These are phyloP conservation scores for Selaginella moellendorffii DNA, from an alignment of 75 land plant species.

Conservation along the genomic window DNA sequence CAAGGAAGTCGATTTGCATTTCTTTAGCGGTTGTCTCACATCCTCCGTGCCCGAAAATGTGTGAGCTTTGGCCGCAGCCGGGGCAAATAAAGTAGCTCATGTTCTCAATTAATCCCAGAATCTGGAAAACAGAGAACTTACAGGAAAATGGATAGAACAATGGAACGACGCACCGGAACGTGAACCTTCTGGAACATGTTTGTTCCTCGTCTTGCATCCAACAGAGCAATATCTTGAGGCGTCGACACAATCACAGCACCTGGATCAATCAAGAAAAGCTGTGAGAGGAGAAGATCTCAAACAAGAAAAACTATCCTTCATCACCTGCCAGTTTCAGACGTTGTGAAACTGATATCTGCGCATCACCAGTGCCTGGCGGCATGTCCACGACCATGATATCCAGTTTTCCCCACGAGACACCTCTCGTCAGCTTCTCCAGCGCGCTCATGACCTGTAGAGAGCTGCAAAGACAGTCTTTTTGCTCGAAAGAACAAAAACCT, in stretches of 20 bases:
- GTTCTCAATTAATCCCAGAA: slow-evolving; percentile 7
- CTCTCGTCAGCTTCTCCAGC: slow-evolving; percentile 70
- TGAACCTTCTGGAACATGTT: slow-evolving; percentile 3
- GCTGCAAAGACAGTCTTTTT: slow-evolving; percentile 9
- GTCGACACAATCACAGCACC: slow-evolving; percentile 10
- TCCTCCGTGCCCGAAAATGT: slow-evolving; percentile 52
- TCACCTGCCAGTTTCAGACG: slow-evolving; percentile 70
- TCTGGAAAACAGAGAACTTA: background rate
- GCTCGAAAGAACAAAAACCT: background rate
- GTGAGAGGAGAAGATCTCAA: background rate
- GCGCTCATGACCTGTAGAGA: slow-evolving; percentile 79
- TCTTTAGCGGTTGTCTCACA: slow-evolving; percentile 52
- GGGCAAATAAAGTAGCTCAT: slow-evolving; percentile 3
- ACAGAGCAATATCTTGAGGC: slow-evolving; percentile 8
- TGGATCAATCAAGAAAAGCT: background rate
- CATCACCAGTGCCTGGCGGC: slow-evolving; percentile 99
- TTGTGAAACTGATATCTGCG: slow-evolving; percentile 84
- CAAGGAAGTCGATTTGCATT: slow-evolving; percentile 63
- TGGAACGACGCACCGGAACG: background rate
- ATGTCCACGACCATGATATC: slow-evolving; percentile 91
- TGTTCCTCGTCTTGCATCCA: background rate
- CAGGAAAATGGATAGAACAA: background rate
- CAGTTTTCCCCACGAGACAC: slow-evolving; percentile 76
- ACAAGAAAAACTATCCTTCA: background rate
- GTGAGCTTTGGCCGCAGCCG: background rate